A percentile compares a stretch with the other conserved stretches of the same genome.
Evolutionary conservation across 1,139 yeast species (phyloP).

Genomic region (Sugiyamaella neomexicana): DNA sequence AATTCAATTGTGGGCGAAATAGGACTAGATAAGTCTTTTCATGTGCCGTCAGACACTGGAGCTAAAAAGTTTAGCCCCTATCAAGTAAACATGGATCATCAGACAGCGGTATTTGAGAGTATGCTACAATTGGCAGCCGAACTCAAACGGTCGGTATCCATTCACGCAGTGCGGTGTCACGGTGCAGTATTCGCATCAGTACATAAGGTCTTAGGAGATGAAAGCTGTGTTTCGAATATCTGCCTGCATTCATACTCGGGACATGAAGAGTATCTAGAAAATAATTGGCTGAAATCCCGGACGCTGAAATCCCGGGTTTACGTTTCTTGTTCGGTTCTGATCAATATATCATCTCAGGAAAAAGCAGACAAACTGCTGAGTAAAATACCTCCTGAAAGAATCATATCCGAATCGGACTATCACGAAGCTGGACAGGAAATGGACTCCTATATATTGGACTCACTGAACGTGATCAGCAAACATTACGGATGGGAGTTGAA

Average conservation of each 20-base stretch:
- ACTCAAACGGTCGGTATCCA: conserved; percentile 55
- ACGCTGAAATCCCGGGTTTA: conserved; percentile 33
- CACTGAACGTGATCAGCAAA: conserved; percentile 19
- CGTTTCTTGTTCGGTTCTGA: conserved; percentile 61
- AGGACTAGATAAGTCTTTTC: conserved; percentile 77
- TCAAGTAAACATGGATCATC: conserved; percentile 65
- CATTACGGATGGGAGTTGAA: conserved; percentile 24
- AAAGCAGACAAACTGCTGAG: conserved; percentile 37
- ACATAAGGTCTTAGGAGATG: conserved; percentile 23
- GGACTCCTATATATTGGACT: conserved; percentile 27
- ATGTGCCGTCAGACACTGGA: conserved; percentile 34
- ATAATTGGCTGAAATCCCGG: conserved; percentile 48
- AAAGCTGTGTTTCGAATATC: conserved; percentile 41
- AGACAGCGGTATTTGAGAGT: conserved; percentile 49
- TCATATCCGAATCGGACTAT: conserved; percentile 58
- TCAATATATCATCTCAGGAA: conserved; percentile 42
- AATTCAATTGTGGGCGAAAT: conserved; percentile 69
- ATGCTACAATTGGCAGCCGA: conserved; percentile 59
- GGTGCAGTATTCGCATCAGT: conserved; percentile 56
- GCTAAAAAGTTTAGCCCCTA: conserved; percentile 45
- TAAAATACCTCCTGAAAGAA: conserved; percentile 41
- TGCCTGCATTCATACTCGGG: conserved; percentile 89
- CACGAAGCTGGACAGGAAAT: conserved; percentile 36
- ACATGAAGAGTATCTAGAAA: conserved; percentile 59
- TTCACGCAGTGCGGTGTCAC: conserved; percentile 84